Conservation (phyloP, 1,284 basidiomycete genomes). For the Tremellales sp. region DNA sequence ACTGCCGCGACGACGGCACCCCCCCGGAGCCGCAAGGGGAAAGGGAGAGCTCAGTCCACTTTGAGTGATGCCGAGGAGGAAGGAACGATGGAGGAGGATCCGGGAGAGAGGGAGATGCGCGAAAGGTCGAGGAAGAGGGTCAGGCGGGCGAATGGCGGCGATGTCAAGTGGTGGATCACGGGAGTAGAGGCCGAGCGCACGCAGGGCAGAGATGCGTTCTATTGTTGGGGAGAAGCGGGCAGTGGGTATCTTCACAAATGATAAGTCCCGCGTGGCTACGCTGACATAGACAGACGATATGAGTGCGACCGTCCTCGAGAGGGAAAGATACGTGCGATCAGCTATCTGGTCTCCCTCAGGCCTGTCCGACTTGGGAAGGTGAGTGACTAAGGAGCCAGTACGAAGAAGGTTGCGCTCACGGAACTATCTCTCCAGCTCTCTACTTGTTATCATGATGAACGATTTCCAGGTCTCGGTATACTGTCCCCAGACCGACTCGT, state of each 20-base stretch:
- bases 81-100: neutral
- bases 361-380: conserved; percentile 32
- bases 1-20: neutral
- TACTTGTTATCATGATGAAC: conserved; percentile 30
- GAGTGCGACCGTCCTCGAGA: conserved; percentile 21
- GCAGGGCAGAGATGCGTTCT: conserved; percentile 17
- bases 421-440: conserved; percentile 16
- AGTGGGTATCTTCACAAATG: conserved; percentile 13
- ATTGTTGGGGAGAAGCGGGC: conserved; percentile 20
- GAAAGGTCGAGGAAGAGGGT: conserved; percentile 7
- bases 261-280: neutral
- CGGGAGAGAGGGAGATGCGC: neutral
- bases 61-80: conserved; percentile 9
- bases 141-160: conserved; percentile 24
- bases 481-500: conserved; percentile 30
- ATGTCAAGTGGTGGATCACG: conserved; percentile 34
- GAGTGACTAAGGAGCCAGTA: conserved; percentile 6
- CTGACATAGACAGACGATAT: conserved; percentile 24
- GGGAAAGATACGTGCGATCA: conserved; percentile 19
- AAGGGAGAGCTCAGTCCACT: conserved; percentile 7
- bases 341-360: conserved; percentile 43
- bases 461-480: conserved; percentile 33
- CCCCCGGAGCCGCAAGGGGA: neutral
- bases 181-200: conserved; percentile 18
- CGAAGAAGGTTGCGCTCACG: conserved; percentile 3